Evolutionary conservation across 495 filamentous ascomycete genomes (phyloP).

Genomic region (Aspergillus ellipticus): DNA sequence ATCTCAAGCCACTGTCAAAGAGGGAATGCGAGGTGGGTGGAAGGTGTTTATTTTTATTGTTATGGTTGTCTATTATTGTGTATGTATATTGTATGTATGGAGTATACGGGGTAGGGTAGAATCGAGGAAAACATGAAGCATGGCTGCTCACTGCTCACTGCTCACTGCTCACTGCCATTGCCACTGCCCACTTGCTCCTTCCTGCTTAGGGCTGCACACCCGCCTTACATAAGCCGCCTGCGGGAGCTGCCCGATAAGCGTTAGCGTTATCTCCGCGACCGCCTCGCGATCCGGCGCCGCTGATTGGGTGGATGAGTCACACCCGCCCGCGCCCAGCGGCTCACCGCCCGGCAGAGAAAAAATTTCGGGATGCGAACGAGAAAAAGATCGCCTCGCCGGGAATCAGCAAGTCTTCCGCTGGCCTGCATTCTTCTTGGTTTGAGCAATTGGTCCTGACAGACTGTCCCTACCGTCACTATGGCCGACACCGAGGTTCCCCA

Average conservation of each 20-base stretch:
- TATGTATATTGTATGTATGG: no score
- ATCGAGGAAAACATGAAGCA: no score
- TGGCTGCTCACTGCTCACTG: no score
- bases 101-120: no score
- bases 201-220: not conserved
- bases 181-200: not conserved
- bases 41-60: no score
- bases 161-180: no score
- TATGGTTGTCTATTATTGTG: no score
- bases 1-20: no score
- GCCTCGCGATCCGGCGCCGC: not conserved
- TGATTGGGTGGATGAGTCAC: not conserved
- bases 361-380: not conserved
- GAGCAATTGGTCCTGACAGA: not conserved
- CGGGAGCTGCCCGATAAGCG: not conserved
- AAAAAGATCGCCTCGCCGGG: not conserved
- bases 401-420: not conserved
- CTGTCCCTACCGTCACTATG: conserved; percentile 15
- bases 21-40: no score
- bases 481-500: conserved; percentile 37
- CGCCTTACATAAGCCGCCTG: not conserved
- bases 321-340: not conserved
- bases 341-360: conserved; percentile 3
- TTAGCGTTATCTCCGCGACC: conserved; percentile 1
- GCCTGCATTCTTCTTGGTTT: not conserved